phyloP scores from a whole-genome alignment of 495 filamentous ascomycete species.

The Thozetella sp. region DNA sequence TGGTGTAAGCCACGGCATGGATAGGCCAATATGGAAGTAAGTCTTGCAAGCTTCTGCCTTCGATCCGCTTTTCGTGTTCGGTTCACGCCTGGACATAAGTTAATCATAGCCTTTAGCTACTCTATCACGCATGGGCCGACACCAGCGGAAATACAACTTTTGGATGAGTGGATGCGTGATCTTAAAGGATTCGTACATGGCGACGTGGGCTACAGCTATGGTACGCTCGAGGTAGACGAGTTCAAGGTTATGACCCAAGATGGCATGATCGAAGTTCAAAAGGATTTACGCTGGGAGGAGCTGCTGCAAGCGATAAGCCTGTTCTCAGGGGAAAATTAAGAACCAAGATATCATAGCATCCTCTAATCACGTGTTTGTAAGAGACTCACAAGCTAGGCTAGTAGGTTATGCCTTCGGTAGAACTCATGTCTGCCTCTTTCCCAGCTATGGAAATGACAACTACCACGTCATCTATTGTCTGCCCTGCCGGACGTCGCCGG shows the following conservation, averaged over 20 bases:
- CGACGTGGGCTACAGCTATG: background rate
- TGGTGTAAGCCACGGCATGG: background rate
- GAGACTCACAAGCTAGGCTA: no score
- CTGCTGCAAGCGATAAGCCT: background rate
- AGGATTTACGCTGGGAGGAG: background rate
- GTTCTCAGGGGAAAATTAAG: background rate
- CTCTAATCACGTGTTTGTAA: no score
- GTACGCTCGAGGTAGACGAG: background rate
- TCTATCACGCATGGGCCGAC: background rate
- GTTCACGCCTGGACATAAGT: no score
- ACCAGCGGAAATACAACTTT: background rate
- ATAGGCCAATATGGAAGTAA: background rate
- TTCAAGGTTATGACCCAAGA: background rate
- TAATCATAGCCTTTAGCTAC: no score
- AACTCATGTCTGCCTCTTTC: no score
- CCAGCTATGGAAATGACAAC: no score
- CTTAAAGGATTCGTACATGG: background rate
- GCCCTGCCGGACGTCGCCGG: no score
- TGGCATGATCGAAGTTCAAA: background rate
- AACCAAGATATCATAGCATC: no score
- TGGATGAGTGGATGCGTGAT: conserved; percentile 1
- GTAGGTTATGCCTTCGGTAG: no score
- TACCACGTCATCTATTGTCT: no score
- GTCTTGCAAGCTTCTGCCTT: background rate
- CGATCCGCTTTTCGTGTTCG: background rate